Evolutionary conservation across 805 yeast genomes (phyloP).

Genomic region (Lipomyces mesembrius): DNA sequence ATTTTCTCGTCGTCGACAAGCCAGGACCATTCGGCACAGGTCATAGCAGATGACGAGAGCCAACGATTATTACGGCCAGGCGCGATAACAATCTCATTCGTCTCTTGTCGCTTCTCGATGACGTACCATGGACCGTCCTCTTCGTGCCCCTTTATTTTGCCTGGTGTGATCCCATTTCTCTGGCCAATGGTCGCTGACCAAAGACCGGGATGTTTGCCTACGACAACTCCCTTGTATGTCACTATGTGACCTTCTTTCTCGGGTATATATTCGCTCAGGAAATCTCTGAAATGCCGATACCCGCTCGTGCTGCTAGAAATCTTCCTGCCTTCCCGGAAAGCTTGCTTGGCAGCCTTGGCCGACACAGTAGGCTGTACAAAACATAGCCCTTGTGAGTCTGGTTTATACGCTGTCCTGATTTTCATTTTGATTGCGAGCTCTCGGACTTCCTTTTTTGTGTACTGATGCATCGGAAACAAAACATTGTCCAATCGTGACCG

Average conservation of each 20-base stretch:
- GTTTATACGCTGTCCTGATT: conserved; percentile 72
- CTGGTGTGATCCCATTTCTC: conserved; percentile 76
- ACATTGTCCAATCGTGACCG: conserved; percentile 54
- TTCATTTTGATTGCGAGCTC: conserved; percentile 59
- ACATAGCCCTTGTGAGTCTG: conserved; percentile 94
- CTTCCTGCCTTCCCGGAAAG: conserved; percentile 18
- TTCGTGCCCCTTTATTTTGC: conserved; percentile 75
- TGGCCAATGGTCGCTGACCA: conserved; percentile 98
- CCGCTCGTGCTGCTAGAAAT: conserved; percentile 19
- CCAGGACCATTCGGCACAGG: conserved; percentile 59
- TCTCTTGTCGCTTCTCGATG: conserved; percentile 63
- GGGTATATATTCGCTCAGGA: conserved; percentile 72
- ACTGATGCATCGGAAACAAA: conserved; percentile 81
- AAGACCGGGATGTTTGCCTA: conserved; percentile 84
- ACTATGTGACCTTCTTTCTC: conserved; percentile 78
- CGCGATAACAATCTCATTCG: conserved; percentile 80
- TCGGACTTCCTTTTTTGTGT: conserved; percentile 74
- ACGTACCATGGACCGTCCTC: conserved; percentile 87
- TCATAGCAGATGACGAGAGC: conserved; percentile 55
- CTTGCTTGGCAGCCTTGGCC: conserved; percentile 22
- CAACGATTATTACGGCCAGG: conserved; percentile 65
- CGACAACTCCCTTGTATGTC: conserved; percentile 71
- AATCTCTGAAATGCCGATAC: conserved; percentile 57
- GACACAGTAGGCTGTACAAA: conserved; percentile 63
- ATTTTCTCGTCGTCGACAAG: conserved; percentile 38